These are phyloP conservation scores for Plectranthus barbatus DNA, from an alignment of 257 asterid species.

Conservation along the genomic window DNA sequence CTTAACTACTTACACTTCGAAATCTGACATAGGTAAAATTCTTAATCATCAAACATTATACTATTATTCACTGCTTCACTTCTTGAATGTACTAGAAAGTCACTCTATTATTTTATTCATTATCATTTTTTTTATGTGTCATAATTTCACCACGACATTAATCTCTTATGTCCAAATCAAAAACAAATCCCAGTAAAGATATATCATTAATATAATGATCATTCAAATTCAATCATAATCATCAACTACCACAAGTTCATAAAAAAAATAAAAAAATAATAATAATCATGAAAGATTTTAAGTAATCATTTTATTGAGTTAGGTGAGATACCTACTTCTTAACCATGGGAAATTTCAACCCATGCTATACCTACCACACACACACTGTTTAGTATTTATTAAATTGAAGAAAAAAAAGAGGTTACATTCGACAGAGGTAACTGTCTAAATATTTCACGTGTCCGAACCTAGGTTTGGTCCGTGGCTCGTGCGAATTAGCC, in stretches of 20 bases:
- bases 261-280: constrained; percentile 4
- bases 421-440: not conserved
- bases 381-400: not conserved
- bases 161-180: not conserved
- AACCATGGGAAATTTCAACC: constrained; percentile 1
- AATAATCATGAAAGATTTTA: not conserved
- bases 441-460: constrained; percentile 1
- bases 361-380: constrained; percentile 14
- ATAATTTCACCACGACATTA: not conserved
- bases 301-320: constrained; percentile 20
- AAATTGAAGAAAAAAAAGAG: not conserved
- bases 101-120: too few relatives aligned
- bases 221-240: not conserved
- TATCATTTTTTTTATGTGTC: not conserved
- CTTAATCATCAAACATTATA: too few relatives aligned
- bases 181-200: not conserved
- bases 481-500: constrained; percentile 4
- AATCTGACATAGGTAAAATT: too few relatives aligned
- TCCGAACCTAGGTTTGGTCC: constrained; percentile 18
- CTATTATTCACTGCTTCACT: too few relatives aligned
- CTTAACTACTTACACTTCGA: too few relatives aligned
- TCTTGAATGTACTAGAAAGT: too few relatives aligned
- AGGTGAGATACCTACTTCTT: constrained; percentile 29
- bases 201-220: not conserved
- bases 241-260: not conserved